Conservation (phyloP, 805 yeast species). For the Kodamaea restingae region DNA sequence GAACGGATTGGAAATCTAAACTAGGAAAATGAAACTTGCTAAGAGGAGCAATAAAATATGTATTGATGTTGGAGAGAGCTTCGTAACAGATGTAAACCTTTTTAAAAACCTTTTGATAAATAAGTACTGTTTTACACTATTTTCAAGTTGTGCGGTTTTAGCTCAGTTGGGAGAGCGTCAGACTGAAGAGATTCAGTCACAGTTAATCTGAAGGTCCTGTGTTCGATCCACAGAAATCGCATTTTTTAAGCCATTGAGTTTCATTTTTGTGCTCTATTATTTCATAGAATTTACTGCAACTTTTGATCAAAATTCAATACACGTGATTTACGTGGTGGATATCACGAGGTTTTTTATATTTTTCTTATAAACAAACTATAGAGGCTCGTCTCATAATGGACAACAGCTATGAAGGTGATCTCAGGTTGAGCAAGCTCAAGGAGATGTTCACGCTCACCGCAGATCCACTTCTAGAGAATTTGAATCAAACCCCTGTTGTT, state of each 20-base stretch:
- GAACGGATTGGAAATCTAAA: no score
- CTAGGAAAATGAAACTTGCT: no score
- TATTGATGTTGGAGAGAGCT: no score
- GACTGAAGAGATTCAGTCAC: conserved; percentile 28
- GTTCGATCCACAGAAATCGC: conserved; percentile 82
- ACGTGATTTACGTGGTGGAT: conserved; percentile 21
- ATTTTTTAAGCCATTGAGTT: no score
- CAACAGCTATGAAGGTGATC: conserved; percentile 7
- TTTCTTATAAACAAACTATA: conserved; percentile 4
- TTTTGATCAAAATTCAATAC: no score
- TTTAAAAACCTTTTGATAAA: no score
- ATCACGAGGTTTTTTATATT: conserved; percentile 14
- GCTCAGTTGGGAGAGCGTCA: conserved; percentile 41
- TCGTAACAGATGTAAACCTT: no score
- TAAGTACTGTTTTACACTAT: no score
- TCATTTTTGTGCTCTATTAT: not conserved
- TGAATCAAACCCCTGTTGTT: conserved; percentile 5
- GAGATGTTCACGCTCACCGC: conserved; percentile 18
- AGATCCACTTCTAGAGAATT: conserved; percentile 11
- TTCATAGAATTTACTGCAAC: no score
- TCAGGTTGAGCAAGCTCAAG: conserved; percentile 17
- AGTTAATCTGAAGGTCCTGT: conserved; percentile 73
- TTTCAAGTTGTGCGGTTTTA: conserved; percentile 33
- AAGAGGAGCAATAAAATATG: no score
- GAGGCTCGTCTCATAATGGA: conserved; percentile 1